Evolutionary conservation across 2,329 filamentous ascomycete species (phyloP).

Genomic region (Rhynchosporium secalis): DNA sequence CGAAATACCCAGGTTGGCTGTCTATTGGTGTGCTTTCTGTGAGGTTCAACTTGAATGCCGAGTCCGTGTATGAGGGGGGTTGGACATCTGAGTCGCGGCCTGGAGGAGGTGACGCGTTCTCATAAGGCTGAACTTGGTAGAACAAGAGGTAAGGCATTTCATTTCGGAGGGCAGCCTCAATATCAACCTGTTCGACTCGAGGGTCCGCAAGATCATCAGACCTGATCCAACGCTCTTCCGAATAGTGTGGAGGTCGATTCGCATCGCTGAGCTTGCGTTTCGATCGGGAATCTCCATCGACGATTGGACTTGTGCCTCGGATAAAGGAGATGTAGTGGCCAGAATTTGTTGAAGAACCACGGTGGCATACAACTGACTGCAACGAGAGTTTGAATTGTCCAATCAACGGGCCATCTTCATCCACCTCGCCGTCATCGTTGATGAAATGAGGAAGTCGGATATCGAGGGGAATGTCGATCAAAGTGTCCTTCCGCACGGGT

Average conservation of each 20-base stretch:
- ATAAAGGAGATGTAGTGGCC: conserved; percentile 91
- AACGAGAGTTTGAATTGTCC: conserved; percentile 92
- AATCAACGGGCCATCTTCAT: conserved; percentile 63
- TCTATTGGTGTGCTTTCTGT: conserved; percentile 16
- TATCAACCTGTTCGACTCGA: conserved; percentile 77
- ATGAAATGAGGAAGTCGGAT: conserved; percentile 86
- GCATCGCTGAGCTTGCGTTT: conserved; percentile 45
- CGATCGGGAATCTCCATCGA: conserved; percentile 59
- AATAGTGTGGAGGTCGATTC: conserved; percentile 61
- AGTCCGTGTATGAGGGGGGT: conserved; percentile 60
- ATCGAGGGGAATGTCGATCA: conserved; percentile 88
- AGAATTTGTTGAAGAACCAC: conserved; percentile 79
- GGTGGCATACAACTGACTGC: conserved; percentile 90
- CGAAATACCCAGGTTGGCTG: conserved; percentile 45
- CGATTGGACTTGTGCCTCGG: conserved; percentile 64
- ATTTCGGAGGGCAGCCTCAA: conserved; percentile 71
- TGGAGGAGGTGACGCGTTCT: conserved; percentile 49
- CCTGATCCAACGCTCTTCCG: conserved; percentile 79
- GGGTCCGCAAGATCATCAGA: conserved; percentile 81
- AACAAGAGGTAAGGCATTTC: conserved; percentile 95
- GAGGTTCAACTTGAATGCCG: conserved; percentile 30
- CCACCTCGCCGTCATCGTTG: conserved; percentile 67
- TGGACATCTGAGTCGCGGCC: conserved; percentile 1
- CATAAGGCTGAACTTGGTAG: conserved; percentile 87
- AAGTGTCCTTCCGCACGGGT: conserved; percentile 73